A percentile compares a stretch with the other conserved stretches of the same genome.
Evolutionary conservation across 441 rosid genomes (phyloP).

Genomic region (Erodium chrysanthum): DNA sequence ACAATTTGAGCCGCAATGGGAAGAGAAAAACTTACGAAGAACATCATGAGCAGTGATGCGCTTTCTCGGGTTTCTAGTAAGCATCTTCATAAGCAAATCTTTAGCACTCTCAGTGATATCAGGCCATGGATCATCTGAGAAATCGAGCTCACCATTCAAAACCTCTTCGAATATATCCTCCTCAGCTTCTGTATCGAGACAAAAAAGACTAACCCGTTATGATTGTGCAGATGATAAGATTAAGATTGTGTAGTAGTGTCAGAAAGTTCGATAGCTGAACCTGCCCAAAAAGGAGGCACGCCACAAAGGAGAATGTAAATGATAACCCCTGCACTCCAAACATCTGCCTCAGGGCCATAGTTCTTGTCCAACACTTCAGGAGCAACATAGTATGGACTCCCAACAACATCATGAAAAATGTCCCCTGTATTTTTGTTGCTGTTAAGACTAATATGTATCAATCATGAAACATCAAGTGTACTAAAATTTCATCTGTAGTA

Average conservation of each 20-base stretch:
- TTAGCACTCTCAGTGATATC: slow-evolving; percentile 69
- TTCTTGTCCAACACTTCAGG: slow-evolving; percentile 61
- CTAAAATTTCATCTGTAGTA: too few relatives aligned
- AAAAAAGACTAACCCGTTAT: slow-evolving; percentile 10
- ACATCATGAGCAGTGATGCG: slow-evolving; percentile 81
- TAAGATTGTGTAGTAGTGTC: too few relatives aligned
- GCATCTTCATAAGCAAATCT: slow-evolving; percentile 78
- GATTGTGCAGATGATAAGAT: slow-evolving; percentile 1
- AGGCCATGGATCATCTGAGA: slow-evolving; percentile 88
- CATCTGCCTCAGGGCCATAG: slow-evolving; percentile 88
- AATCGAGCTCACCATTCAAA: slow-evolving; percentile 81
- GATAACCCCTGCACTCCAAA: slow-evolving; percentile 9
- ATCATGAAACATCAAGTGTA: too few relatives aligned
- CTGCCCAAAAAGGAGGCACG: slow-evolving; percentile 60
- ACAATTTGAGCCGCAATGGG: too few relatives aligned
- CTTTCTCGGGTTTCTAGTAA: slow-evolving; percentile 69
- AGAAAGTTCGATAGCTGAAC: slow-evolving; percentile 20
- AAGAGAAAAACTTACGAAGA: slow-evolving; percentile 44
- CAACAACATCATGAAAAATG: slow-evolving; percentile 62
- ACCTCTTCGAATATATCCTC: slow-evolving; percentile 96
- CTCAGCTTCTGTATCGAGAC: slow-evolving; percentile 59
- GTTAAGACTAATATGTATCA: too few relatives aligned
- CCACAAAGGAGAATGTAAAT: too few relatives aligned
- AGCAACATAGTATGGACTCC: slow-evolving; percentile 59
- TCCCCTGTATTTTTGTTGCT: slow-evolving; percentile 39